Percentiles rank a stretch among this genome's conserved stretches.
Conservation (phyloP, 1,284 basidiomycete genomes). For the Mycena citricolor region DNA sequence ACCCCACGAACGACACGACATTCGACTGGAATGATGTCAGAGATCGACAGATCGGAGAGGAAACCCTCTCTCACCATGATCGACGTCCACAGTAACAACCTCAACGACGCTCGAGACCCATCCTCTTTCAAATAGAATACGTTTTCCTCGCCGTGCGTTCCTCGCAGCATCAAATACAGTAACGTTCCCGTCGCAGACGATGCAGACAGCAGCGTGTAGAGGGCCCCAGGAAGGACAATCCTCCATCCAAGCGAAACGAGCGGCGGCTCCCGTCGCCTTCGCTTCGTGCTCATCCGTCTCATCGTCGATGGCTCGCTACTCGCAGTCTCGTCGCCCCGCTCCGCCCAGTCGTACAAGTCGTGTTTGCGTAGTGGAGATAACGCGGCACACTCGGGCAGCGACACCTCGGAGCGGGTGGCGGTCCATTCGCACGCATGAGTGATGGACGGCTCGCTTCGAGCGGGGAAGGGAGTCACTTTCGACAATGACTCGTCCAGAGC, state of each 20-base stretch:
- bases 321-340: background rate
- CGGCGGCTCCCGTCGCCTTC: conserved; percentile 3
- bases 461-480: no score
- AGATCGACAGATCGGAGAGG: background rate
- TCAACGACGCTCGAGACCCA: conserved; percentile 5
- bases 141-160: background rate
- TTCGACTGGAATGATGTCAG: conserved; percentile 16
- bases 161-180: conserved; percentile 11
- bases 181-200: conserved; percentile 11
- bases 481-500: no score
- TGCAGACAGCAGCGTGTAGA: conserved; percentile 14
- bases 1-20: conserved; percentile 11
- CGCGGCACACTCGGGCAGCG: no score
- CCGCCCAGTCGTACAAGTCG: conserved; percentile 7
- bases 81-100: conserved; percentile 10
- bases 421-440: no score
- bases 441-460: no score
- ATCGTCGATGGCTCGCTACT: no score
- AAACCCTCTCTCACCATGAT: conserved; percentile 13
- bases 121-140: conserved; percentile 18
- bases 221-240: conserved; percentile 16
- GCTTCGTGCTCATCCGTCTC: no score
- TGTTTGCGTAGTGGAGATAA: conserved; percentile 24
- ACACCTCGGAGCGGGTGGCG: no score
- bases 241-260: conserved; percentile 13